A percentile compares a stretch with the other conserved stretches of the same genome.
These are phyloP conservation scores for Rhizopogon roseolus DNA, from an alignment of 768 basidiomycete species.

Conservation along the genomic window DNA sequence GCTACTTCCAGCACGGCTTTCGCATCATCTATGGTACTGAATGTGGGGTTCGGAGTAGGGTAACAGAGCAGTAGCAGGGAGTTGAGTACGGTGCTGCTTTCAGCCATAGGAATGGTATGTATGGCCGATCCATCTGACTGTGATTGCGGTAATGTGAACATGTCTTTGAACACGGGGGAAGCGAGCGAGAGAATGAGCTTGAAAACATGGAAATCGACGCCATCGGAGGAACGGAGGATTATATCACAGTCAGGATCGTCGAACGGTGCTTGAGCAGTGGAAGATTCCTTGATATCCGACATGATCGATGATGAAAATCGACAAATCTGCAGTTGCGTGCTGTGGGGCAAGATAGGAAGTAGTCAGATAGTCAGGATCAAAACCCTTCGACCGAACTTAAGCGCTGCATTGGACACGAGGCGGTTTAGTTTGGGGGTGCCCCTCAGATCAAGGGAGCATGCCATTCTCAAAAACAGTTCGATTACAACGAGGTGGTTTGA, in stretches of 20 bases:
- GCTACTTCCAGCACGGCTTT: slow-evolving; percentile 12
- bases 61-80: slow-evolving; percentile 36
- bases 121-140: slow-evolving; percentile 12
- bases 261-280: slow-evolving; percentile 17
- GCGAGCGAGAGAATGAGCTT: slow-evolving; percentile 30
- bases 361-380: background rate
- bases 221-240: slow-evolving; percentile 30
- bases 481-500: background rate
- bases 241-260: slow-evolving; percentile 28
- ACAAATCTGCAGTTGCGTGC: too few relatives aligned
- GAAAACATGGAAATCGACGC: slow-evolving; percentile 31
- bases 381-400: background rate
- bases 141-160: slow-evolving; percentile 11
- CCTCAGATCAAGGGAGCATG: background rate
- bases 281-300: background rate
- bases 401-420: background rate
- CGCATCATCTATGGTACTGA: slow-evolving; percentile 6
- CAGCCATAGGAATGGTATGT: slow-evolving; percentile 35
- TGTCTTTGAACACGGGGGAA: slow-evolving; percentile 30
- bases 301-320: background rate
- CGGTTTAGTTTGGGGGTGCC: background rate
- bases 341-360: background rate
- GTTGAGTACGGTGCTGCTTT: slow-evolving; percentile 31
- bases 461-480: background rate
- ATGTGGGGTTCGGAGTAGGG: slow-evolving; percentile 15